Percentiles rank a stretch among this genome's conserved stretches.
Conservation (phyloP, 2,329 filamentous ascomycete genomes). For the Emericellopsis cladophorae region DNA sequence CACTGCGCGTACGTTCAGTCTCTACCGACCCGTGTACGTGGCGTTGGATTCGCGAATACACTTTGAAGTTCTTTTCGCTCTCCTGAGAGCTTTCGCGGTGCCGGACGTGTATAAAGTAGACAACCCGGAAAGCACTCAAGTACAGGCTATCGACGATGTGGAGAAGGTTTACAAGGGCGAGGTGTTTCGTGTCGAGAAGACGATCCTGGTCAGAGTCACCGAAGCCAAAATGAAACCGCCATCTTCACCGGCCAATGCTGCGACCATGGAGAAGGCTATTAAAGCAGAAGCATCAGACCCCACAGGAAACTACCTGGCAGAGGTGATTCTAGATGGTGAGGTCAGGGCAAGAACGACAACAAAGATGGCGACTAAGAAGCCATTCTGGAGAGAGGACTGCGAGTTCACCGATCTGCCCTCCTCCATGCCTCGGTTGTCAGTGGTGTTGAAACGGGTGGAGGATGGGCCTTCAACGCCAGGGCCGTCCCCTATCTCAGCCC, state of each 20-base stretch:
- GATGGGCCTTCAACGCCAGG: conserved; percentile 31
- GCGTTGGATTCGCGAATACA: conserved; percentile 75
- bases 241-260: conserved; percentile 9
- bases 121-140: conserved; percentile 24
- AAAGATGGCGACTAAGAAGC: conserved; percentile 57
- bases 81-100: conserved; percentile 81
- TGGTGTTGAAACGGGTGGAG: conserved; percentile 58
- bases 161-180: conserved; percentile 30
- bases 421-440: conserved; percentile 52
- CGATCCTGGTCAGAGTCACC: conserved; percentile 42
- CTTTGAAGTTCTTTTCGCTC: conserved; percentile 96
- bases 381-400: conserved; percentile 74
- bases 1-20: conserved; percentile 57
- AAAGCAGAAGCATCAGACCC: conserved; percentile 9
- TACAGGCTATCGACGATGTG: conserved; percentile 25
- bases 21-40: conserved; percentile 81
- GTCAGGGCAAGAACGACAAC: conserved; percentile 63
- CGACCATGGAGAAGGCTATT: conserved; percentile 8
- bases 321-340: conserved; percentile 70
- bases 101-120: conserved; percentile 73
- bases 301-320: conserved; percentile 63
- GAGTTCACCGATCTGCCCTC: conserved; percentile 65
- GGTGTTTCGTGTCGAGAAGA: conserved; percentile 50
- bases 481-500: conserved; percentile 13
- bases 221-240: conserved; percentile 46